These are phyloP conservation scores for Phycomyces blakesleeanus DNA, from an alignment of 192 early-diverging fungal species.

Conservation along the genomic window DNA sequence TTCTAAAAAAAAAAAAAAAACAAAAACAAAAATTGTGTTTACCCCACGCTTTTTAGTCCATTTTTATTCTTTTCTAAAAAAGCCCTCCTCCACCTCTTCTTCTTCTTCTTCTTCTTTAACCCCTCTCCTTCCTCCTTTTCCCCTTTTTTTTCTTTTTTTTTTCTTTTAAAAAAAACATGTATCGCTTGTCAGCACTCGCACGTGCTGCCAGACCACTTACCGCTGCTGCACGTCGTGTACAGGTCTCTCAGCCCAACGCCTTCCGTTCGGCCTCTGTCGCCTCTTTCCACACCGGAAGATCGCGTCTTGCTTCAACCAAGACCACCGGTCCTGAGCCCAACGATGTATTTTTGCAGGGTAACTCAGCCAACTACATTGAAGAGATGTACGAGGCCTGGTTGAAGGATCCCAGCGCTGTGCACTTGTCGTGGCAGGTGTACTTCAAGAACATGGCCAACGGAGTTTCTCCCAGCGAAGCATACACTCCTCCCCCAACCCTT, in stretches of 20 bases:
- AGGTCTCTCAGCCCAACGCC: constrained; percentile 12
- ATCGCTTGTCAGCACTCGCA: constrained; percentile 28
- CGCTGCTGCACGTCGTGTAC: constrained; percentile 12
- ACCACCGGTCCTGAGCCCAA: constrained; percentile 47
- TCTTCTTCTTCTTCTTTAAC: constrained; percentile 7
- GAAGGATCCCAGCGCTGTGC: constrained; percentile 85
- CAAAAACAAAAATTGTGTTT: no score
- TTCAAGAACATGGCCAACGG: constrained; percentile 79
- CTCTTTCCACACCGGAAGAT: constrained; percentile 22
- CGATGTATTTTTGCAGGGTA: constrained; percentile 85
- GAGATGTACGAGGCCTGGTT: constrained; percentile 95
- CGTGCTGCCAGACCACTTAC: constrained; percentile 17
- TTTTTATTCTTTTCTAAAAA: neutral
- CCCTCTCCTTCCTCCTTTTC: constrained; percentile 17
- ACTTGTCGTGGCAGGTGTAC: constrained; percentile 96
- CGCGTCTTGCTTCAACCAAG: constrained; percentile 33
- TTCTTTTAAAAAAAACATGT: constrained; percentile 32
- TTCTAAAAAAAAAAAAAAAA: no score
- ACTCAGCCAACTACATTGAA: constrained; percentile 79
- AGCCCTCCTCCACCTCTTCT: neutral
- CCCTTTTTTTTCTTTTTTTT: neutral
- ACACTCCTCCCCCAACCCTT: constrained; percentile 78
- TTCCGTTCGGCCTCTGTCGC: constrained; percentile 22
- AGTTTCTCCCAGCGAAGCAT: constrained; percentile 60
- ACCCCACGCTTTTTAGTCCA: neutral